Percentiles rank a stretch among this genome's conserved stretches.
Conservation (phyloP, 352 stramenopile genomes). For the Phytophthora tentaculata region DNA sequence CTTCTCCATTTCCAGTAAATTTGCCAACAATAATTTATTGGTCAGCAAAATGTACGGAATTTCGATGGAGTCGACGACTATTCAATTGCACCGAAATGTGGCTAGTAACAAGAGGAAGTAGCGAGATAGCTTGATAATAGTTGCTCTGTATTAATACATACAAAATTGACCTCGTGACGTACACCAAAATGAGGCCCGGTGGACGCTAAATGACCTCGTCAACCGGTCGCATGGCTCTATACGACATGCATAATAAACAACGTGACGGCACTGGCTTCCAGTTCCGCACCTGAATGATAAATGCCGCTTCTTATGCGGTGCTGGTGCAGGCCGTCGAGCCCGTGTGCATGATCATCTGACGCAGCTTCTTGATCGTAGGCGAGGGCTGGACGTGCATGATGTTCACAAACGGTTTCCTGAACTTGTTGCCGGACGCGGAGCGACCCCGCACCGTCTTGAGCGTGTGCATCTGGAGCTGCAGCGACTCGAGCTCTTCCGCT, state of each 20-base stretch:
- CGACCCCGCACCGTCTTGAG: conserved; percentile 58
- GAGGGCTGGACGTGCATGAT: conserved; percentile 68
- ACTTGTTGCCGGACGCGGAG: conserved; percentile 41
- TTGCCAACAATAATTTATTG: too few species aligned
- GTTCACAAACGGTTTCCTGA: conserved; percentile 62
- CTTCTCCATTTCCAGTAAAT: too few species aligned
- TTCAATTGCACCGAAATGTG: background rate
- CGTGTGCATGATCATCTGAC: conserved; percentile 60
- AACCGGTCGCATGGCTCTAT: conserved; percentile 26
- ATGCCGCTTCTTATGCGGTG: conserved; percentile 33
- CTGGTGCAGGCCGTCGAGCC: conserved; percentile 44
- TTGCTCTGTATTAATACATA: conserved; percentile 43
- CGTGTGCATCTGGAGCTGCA: conserved; percentile 66
- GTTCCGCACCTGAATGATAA: conserved; percentile 20
- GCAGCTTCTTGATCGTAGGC: conserved; percentile 75
- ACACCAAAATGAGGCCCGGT: conserved; percentile 27
- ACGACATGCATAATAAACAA: conserved; percentile 48
- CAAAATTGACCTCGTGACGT: conserved; percentile 33
- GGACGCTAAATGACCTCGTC: conserved; percentile 1
- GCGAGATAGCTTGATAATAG: background rate
- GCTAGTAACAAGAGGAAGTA: too few species aligned
- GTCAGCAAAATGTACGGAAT: background rate
- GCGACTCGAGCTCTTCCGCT: conserved; percentile 58
- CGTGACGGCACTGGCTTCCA: conserved; percentile 14
- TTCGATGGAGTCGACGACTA: background rate